These are phyloP conservation scores for Astrocystis sublimbata DNA, from an alignment of 495 filamentous ascomycete genomes.

Conservation along the genomic window DNA sequence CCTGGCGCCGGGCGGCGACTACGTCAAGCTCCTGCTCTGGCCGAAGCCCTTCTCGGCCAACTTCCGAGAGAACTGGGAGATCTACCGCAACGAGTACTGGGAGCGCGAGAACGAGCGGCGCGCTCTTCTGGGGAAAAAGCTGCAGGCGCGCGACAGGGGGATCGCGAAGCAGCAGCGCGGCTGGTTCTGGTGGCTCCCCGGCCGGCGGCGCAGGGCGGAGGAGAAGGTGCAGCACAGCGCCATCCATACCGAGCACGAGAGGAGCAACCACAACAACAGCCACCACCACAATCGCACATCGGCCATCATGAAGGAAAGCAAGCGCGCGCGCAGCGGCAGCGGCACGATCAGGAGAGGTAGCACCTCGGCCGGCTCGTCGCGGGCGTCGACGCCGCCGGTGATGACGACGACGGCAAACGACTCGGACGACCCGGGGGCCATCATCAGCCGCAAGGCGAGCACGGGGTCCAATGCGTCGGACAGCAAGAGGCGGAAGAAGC, in stretches of 20 bases:
- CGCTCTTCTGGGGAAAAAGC: slow-evolving; percentile 64
- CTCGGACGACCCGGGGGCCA: slow-evolving; percentile 39
- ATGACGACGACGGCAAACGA: too few relatives aligned
- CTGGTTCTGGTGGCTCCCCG: slow-evolving; percentile 82
- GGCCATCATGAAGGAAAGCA: slow-evolving; percentile 43
- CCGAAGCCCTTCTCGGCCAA: slow-evolving; percentile 93
- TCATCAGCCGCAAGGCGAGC: slow-evolving; percentile 45
- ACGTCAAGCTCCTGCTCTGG: slow-evolving; percentile 84
- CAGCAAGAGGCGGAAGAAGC: slow-evolving; percentile 51
- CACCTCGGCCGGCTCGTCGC: slow-evolving; percentile 46
- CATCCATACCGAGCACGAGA: slow-evolving; percentile 32
- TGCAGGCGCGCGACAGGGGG: slow-evolving; percentile 64
- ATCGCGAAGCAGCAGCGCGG: slow-evolving; percentile 67
- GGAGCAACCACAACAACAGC: slow-evolving; percentile 36
- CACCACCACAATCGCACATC: slow-evolving; percentile 38
- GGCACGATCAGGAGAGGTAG: slow-evolving; percentile 51
- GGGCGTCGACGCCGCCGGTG: slow-evolving; percentile 50
- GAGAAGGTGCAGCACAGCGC: slow-evolving; percentile 32
- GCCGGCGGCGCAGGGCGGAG: slow-evolving; percentile 31
- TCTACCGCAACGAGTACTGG: slow-evolving; percentile 93
- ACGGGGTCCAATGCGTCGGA: slow-evolving; percentile 51
- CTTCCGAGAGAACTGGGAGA: slow-evolving; percentile 97
- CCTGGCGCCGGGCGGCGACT: slow-evolving; percentile 82
- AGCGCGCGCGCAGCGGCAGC: slow-evolving; percentile 50
- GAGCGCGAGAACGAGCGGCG: slow-evolving; percentile 93